phyloP scores from a whole-genome alignment of 2,329 filamentous ascomycete genomes.

The Apiospora pterosperma region DNA sequence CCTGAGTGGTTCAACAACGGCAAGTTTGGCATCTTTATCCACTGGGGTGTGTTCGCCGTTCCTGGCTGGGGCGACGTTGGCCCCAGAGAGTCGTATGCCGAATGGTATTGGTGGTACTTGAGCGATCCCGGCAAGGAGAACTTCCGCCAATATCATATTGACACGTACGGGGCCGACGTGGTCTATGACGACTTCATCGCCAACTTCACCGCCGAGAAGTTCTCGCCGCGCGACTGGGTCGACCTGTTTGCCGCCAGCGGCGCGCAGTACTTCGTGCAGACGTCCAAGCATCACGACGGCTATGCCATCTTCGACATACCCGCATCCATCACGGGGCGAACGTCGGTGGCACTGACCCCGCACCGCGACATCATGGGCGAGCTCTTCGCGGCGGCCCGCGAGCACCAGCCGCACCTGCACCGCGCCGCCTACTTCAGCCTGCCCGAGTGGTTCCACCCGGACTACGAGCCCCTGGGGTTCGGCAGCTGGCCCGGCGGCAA shows the following conservation, averaged over 20 bases:
- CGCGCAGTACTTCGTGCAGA: constrained; percentile 42
- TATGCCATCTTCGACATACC: constrained; percentile 41
- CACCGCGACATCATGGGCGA: constrained; percentile 37
- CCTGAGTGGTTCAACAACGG: constrained; percentile 37
- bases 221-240: constrained; percentile 43
- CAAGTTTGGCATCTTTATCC: constrained; percentile 60
- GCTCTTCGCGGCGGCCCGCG: constrained; percentile 38
- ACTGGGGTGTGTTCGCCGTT: constrained; percentile 55
- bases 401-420: constrained; percentile 36
- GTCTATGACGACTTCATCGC: constrained; percentile 55
- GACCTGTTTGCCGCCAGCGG: constrained; percentile 34
- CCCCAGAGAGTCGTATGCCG: constrained; percentile 37
- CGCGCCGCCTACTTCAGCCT: constrained; percentile 47
- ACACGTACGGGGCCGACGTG: constrained; percentile 46
- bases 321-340: constrained; percentile 32
- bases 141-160: constrained; percentile 42
- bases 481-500: constrained; percentile 29
- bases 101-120: constrained; percentile 22
- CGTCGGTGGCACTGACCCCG: constrained; percentile 37
- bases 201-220: constrained; percentile 48
- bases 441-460: constrained; percentile 47
- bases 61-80: constrained; percentile 50
- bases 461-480: constrained; percentile 41
- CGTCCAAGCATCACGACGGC: constrained; percentile 46
- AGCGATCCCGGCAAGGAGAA: neutral